Base-by-base conservation (phyloP, 768 basidiomycete genomes). In the Termitomyces sp. region DNA sequence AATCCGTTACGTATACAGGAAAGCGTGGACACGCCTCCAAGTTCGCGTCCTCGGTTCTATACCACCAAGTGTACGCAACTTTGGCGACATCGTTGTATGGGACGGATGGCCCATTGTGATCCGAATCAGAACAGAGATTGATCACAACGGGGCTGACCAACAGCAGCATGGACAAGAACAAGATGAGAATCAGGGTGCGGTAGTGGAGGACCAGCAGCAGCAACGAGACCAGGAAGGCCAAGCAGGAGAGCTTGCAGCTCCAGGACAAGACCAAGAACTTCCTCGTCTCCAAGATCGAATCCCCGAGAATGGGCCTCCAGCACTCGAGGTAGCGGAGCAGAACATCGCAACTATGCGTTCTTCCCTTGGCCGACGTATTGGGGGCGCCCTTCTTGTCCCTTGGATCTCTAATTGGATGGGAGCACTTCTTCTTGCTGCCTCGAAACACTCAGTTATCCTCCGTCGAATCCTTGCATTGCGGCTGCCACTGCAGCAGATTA, bases 351-450 rank as follows among this genome's bases (percentile, higher is more conserved):
- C 86, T 65, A 82, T 83, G 20, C 79, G 83, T 17, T 76, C 82
- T 17, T 85, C 87, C 0, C 68, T 91, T 4, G 90, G 89, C 1
- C 82, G 89, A 12, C 75, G 83, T 66, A 72, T 92, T 51, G 87
- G 86, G 25, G 89, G 90, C 4, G 88, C 90, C 0, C 73, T 92
- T 17, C 73, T 87, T 60, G 77, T 89, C 55, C 91, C 91, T 0
- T 80, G 81, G 8, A 83, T 92, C 64, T 81, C 91, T 25, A 84
- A 75, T 51, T 65, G 77, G 49, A 89, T 90, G 88, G 91, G 91
- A 0, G 67, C 74, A 10, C 63, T 89, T 14, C 77, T 92, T 3
- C 73, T 83, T 43, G 77, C 77, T 29, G 68, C 89, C 4, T 85
- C 90, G 29, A 77, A 71, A 57, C 75, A 74, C 59, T 81, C 82